Conservation (phyloP, 768 basidiomycete genomes). For the Leccinellum albellum region DNA sequence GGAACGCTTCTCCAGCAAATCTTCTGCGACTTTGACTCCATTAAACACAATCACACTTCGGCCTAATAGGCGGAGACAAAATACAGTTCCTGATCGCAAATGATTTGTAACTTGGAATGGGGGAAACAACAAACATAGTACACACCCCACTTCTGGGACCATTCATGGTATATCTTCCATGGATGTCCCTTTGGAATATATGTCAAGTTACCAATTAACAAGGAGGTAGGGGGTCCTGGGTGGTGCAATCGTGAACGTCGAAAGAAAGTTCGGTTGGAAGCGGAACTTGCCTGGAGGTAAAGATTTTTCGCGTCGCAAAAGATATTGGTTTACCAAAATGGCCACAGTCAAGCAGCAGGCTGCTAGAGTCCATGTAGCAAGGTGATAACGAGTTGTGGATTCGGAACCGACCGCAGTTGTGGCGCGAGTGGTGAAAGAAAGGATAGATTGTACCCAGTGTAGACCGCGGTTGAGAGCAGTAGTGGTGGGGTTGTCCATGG, state of each 20-base stretch:
- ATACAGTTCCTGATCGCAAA: conserved; percentile 27
- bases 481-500: neutral
- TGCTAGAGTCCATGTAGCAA: neutral
- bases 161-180: conserved; percentile 5
- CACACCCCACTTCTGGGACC: conserved; percentile 22
- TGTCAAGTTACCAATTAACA: neutral
- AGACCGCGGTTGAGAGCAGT: neutral
- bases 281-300: neutral
- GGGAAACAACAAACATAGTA: neutral
- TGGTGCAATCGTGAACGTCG: neutral
- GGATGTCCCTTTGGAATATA: neutral
- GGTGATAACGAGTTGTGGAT: neutral
- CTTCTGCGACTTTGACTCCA: conserved; percentile 36
- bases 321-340: neutral
- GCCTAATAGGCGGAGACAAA: conserved; percentile 46
- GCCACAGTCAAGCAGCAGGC: neutral
- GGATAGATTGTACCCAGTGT: neutral
- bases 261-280: neutral
- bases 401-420: neutral
- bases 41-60: conserved; percentile 42
- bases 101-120: neutral
- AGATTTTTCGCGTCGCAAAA: neutral
- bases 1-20: conserved; percentile 44
- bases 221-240: conserved; percentile 1
- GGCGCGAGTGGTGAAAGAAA: neutral